These are phyloP conservation scores for Volvariella volvacea DNA, from an alignment of 1,284 basidiomycete genomes.

Conservation along the genomic window DNA sequence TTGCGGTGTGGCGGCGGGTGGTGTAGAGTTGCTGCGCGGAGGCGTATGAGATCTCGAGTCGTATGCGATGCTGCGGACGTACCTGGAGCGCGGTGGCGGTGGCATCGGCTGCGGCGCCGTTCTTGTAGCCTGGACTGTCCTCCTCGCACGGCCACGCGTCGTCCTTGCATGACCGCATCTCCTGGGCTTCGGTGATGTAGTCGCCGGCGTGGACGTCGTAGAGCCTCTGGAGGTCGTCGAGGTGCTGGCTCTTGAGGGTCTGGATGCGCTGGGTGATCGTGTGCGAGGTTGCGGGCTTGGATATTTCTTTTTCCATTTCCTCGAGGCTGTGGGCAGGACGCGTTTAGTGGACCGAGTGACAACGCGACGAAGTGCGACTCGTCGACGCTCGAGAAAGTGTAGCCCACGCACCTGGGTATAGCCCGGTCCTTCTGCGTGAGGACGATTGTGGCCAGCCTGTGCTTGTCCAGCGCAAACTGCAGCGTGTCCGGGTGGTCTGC, in stretches of 20 bases:
- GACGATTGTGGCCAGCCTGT: constrained; percentile 24
- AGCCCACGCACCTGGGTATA: constrained; percentile 25
- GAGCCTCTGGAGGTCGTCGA: constrained; percentile 34
- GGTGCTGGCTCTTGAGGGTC: constrained; percentile 30
- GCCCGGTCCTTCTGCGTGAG: constrained; percentile 27
- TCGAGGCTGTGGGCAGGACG: constrained; percentile 19
- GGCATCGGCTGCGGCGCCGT: too few relatives aligned
- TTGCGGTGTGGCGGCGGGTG: background rate
- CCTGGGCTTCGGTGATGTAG: constrained; percentile 30
- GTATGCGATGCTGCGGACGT: background rate
- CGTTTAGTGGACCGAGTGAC: background rate
- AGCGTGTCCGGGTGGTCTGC: background rate
- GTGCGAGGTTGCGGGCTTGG: constrained; percentile 18
- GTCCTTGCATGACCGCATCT: constrained; percentile 25
- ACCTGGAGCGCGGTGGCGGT: constrained; percentile 7
- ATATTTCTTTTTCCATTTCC: constrained; percentile 25
- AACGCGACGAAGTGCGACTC: background rate
- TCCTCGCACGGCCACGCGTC: constrained; percentile 22
- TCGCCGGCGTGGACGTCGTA: constrained; percentile 34
- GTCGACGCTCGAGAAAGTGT: background rate
- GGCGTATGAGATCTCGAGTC: background rate
- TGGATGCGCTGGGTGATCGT: constrained; percentile 27
- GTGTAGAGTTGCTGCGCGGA: background rate
- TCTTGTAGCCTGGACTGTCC: constrained; percentile 10
- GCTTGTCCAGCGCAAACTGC: constrained; percentile 17